Evolutionary conservation across 805 yeast genomes (phyloP).

Genomic region (Zygosaccharomyces rouxii): DNA sequence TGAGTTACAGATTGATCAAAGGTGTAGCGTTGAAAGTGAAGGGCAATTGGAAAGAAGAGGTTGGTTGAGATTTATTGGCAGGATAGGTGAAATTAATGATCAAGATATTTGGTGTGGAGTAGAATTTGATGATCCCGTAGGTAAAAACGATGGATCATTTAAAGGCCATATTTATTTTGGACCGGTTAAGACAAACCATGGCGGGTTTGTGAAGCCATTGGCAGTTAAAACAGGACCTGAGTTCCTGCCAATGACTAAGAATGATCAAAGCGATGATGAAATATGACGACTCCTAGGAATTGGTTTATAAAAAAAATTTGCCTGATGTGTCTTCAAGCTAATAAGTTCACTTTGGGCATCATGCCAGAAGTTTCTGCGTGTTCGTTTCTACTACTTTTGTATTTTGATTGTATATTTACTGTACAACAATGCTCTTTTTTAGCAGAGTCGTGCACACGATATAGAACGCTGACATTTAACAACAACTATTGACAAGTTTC

Average conservation of each 20-base stretch:
- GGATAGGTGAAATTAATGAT: constrained; percentile 48
- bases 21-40: constrained; percentile 45
- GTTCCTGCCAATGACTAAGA: constrained; percentile 41
- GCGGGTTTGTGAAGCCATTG: constrained; percentile 72
- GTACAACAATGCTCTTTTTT: background rate
- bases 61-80: constrained; percentile 64
- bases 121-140: constrained; percentile 78
- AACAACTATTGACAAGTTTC: background rate
- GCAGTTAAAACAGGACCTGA: constrained; percentile 66
- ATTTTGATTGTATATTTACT: constrained; percentile 11
- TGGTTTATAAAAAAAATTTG: background rate
- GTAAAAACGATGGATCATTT: constrained; percentile 78
- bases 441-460: background rate
- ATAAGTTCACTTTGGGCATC: too few species aligned
- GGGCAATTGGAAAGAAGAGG: constrained; percentile 51
- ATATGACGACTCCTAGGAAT: constrained; percentile 22
- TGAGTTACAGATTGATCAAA: constrained; percentile 42
- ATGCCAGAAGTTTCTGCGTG: too few species aligned
- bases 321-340: too few species aligned
- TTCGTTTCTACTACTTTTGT: background rate
- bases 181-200: constrained; percentile 51
- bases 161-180: constrained; percentile 58
- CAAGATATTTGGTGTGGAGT: constrained; percentile 75
- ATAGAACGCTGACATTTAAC: background rate
- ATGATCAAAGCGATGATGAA: constrained; percentile 42